These are phyloP conservation scores for Mycena alexandri DNA, from an alignment of 768 basidiomycete genomes.

Conservation along the genomic window DNA sequence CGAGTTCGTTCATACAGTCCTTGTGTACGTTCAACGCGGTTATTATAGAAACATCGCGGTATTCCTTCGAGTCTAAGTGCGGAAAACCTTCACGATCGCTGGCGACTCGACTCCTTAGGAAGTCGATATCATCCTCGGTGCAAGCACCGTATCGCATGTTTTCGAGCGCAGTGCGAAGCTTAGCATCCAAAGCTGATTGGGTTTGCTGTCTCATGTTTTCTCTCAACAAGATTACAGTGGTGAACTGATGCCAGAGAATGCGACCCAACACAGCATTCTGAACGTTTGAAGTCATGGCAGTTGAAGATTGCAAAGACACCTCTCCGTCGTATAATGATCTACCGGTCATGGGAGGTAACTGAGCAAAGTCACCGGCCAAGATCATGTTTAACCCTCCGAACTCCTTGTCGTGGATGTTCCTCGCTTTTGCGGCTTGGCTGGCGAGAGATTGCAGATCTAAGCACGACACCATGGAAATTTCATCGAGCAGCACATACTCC, in stretches of 20 bases:
- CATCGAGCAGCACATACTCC: slow-evolving; percentile 52
- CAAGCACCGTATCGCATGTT: too few relatives aligned
- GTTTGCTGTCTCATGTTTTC: slow-evolving; percentile 50
- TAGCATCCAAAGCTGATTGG: slow-evolving; percentile 31
- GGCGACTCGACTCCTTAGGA: slow-evolving; percentile 41
- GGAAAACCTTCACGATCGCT: slow-evolving; percentile 5
- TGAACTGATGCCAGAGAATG: slow-evolving; percentile 48
- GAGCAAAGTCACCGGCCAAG: slow-evolving; percentile 51
- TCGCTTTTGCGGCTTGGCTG: slow-evolving; percentile 36
- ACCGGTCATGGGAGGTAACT: slow-evolving; percentile 43
- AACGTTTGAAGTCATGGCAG: too few relatives aligned
- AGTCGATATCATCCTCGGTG: slow-evolving; percentile 34
- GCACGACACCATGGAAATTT: slow-evolving; percentile 52
- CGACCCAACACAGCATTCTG: slow-evolving; percentile 43
- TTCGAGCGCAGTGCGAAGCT: slow-evolving; percentile 36
- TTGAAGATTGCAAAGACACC: too few relatives aligned
- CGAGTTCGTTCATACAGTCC: background rate
- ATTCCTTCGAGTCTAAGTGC: too few relatives aligned
- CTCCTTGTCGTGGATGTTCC: slow-evolving; percentile 22
- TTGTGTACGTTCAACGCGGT: slow-evolving; percentile 10
- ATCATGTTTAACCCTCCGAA: slow-evolving; percentile 50
- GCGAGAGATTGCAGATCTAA: slow-evolving; percentile 42
- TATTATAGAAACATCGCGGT: slow-evolving; percentile 3
- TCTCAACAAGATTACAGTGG: slow-evolving; percentile 47
- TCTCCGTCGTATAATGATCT: slow-evolving; percentile 38